Conservation (phyloP, 805 yeast genomes). For the Starmerella vitae region DNA sequence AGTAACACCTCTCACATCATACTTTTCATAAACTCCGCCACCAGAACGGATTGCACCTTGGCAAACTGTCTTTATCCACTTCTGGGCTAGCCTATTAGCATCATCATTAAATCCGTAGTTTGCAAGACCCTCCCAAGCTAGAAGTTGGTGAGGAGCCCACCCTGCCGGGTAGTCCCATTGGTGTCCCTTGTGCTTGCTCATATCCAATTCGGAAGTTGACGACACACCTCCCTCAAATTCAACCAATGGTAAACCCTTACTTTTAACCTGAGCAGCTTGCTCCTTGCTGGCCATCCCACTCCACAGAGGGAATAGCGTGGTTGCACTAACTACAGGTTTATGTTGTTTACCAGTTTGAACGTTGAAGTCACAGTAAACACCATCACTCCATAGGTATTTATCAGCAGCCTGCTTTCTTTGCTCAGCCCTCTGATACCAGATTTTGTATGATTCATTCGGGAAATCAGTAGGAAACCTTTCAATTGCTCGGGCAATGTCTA, state of each 20-base stretch:
- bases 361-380: constrained; percentile 72
- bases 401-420: constrained; percentile 43
- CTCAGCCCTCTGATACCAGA: constrained; percentile 53
- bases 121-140: constrained; percentile 78
- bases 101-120: constrained; percentile 56
- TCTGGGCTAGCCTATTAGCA: constrained; percentile 58
- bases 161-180: constrained; percentile 99
- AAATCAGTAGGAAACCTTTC: constrained; percentile 41
- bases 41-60: constrained; percentile 70
- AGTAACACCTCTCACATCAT: constrained; percentile 69
- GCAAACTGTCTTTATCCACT: constrained; percentile 86
- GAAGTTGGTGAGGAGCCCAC: constrained; percentile 96
- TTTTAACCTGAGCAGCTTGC: constrained; percentile 55
- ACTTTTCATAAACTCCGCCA: constrained; percentile 92
- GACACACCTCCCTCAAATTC: constrained; percentile 85
- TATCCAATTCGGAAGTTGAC: constrained; percentile 58
- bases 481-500: constrained; percentile 60
- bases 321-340: constrained; percentile 60
- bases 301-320: constrained; percentile 90
- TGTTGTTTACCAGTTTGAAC: constrained; percentile 42
- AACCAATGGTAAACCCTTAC: constrained; percentile 46
- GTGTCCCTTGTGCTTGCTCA: constrained; percentile 46
- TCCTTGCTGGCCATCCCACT: constrained; percentile 50
- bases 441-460: constrained; percentile 33
- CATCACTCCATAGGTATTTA: constrained; percentile 72